phyloP scores from a whole-genome alignment of 1,284 basidiomycete genomes.

The Cryptococcus wingfieldii region DNA sequence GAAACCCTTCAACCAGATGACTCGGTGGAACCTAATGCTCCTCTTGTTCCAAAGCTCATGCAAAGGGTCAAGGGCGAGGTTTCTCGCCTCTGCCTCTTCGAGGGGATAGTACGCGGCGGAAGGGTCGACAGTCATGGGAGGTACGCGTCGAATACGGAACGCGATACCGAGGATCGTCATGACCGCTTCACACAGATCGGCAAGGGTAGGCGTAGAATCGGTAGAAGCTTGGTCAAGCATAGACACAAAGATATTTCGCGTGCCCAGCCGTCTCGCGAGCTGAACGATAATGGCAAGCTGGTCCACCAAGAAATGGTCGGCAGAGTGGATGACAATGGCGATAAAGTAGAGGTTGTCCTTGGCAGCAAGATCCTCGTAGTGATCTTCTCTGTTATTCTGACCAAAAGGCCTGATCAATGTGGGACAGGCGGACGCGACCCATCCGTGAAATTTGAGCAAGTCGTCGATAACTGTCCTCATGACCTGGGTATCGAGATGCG shows the following conservation, averaged over 20 bases:
- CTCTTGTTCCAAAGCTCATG: slow-evolving; percentile 71
- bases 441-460: slow-evolving; percentile 86
- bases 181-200: slow-evolving; percentile 86
- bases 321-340: slow-evolving; percentile 88
- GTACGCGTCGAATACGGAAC: slow-evolving; percentile 79
- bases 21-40: slow-evolving; percentile 75
- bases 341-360: slow-evolving; percentile 85
- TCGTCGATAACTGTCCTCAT: slow-evolving; percentile 83
- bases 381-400: slow-evolving; percentile 73
- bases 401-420: slow-evolving; percentile 85
- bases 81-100: slow-evolving; percentile 87
- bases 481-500: slow-evolving; percentile 80
- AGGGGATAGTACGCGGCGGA: slow-evolving; percentile 83
- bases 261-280: slow-evolving; percentile 79
- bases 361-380: slow-evolving; percentile 77
- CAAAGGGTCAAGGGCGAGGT: slow-evolving; percentile 84
- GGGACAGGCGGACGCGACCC: slow-evolving; percentile 95
- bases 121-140: slow-evolving; percentile 81
- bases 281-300: slow-evolving; percentile 94
- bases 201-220: slow-evolving; percentile 86
- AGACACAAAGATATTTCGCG: slow-evolving; percentile 83
- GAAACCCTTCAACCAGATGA: slow-evolving; percentile 95
- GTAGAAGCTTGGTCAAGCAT: slow-evolving; percentile 92
- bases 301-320: slow-evolving; percentile 94
- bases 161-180: slow-evolving; percentile 83